Conservation (phyloP, 1,284 basidiomycete genomes). For the Trichosporon inkin region DNA sequence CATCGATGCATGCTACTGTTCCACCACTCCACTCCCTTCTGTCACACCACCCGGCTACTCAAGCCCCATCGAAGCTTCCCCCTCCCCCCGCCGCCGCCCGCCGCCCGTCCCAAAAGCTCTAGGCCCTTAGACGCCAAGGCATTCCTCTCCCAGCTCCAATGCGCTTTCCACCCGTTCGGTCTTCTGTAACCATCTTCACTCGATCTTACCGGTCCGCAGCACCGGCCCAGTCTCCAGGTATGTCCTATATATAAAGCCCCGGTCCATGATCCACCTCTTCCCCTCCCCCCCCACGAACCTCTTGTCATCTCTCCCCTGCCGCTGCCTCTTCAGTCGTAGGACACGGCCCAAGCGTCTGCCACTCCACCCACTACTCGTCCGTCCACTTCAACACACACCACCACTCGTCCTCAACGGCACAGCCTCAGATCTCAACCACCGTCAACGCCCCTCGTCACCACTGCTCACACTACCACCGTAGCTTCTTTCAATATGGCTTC, state of each 20-base stretch:
- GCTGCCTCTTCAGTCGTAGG: background rate
- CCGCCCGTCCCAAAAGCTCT: slow-evolving; percentile 4
- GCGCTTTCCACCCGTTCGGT: slow-evolving; percentile 7
- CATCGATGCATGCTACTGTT: background rate
- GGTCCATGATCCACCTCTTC: background rate
- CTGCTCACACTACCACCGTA: slow-evolving; percentile 5
- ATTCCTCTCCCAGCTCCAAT: background rate
- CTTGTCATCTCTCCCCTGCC: background rate
- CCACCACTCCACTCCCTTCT: background rate
- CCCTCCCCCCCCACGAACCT: background rate
- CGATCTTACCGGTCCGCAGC: slow-evolving; percentile 7
- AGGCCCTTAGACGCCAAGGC: slow-evolving; percentile 7
- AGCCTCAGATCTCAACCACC: slow-evolving; percentile 3
- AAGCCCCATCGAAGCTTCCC: no score
- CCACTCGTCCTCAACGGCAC: background rate
- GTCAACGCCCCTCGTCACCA: background rate
- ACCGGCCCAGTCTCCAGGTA: slow-evolving; percentile 4
- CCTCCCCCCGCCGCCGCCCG: background rate
- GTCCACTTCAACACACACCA: background rate
- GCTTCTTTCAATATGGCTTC: slow-evolving; percentile 12
- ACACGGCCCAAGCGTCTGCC: background rate
- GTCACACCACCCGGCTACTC: background rate
- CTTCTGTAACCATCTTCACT: background rate
- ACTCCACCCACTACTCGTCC: background rate
- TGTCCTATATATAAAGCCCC: background rate